Base-by-base conservation (phyloP, 139 green algal genomes). In the Closterium sp. region DNA sequence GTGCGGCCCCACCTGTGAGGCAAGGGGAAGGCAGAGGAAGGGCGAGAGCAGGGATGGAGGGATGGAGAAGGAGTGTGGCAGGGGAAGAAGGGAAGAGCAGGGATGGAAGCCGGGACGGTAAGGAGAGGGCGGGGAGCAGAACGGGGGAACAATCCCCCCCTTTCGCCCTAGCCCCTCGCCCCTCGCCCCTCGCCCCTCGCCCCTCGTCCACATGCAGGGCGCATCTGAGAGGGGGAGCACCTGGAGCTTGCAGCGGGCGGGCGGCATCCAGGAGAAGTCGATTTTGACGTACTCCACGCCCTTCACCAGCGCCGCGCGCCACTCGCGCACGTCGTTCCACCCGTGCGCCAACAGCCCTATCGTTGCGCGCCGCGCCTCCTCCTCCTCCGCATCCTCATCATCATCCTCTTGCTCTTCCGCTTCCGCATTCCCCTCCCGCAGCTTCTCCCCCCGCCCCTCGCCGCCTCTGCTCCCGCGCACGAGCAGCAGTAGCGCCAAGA, bases 311-410 rank as follows among this genome's bases (percentile, higher is more conserved):
- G 2, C 85, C 85, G 85, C 85, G n/a, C 85, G n/a, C 85, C 85
- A 87, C 85, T 87, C 85, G 21, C 85, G 21, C 85, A 87, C 21
- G 22, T 87, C 85, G 85, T 87, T 87, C 85, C 85, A 87, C 28
- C 85, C 85, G 85, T 87, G 85, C 28, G 85, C 85, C n/a, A 31
- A 29, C 10, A 32, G 27, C 28, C 85, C 85, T 22, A 87, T 87
- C 85, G 85, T 87, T 30, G 85, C 85, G 85, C 85, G 85, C 85
- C 85, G 28, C 3, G 85, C 28, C 85, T 32, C 28, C n/a, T 87
- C 28, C 85, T 32, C 85, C 28, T 87, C n/a, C n/a, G n/a, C 28
- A 22, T 87, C n/a, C 21, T 87, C 24, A 86, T 86, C 24, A 5
- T 4, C 79, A 30, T 86, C 24, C 79, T 86, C 3, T 17, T 86